Base-by-base conservation (phyloP, 2,329 filamentous ascomycete genomes). In the Aspergillus intermedius region DNA sequence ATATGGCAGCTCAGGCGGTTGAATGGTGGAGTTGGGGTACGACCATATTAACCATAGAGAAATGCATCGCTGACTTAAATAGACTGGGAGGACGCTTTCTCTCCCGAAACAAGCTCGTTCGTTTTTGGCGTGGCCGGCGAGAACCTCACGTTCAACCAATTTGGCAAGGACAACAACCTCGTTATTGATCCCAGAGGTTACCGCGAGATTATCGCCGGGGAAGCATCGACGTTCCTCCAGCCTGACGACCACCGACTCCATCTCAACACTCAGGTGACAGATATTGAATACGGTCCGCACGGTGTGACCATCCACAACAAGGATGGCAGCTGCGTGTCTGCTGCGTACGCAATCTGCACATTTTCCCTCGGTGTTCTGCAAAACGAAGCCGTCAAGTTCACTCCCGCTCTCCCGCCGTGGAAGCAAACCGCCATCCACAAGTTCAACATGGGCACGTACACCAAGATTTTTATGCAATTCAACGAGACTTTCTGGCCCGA, bases 401-500 rank as follows among this genome's bases (percentile, higher is more conserved):
- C 71, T 9, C 84, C 84, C 0, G 55, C 67, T 4, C 69, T 87
- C 0, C 84, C 84, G 0, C 63, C 64, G 2, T 87, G 83, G 84
- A 87, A 88, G 64, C 70, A 76, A 12, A 74, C 74, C 2, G 79
- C 81, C 0, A 84, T 87, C 45, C 75, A 79, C 3, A 80, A 77
- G 34, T 86, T 86, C 61, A 71, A 74, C 52, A 86, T 87, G 79
- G 84, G 80, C 5, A 86, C 82, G 0, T 88, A 87, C 66, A 87
- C 83, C 45, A 88, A 88, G 61, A 79, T 87, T 52, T 87, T 87
- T 66, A 69, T 84, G 51, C 83, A 86, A 53, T 87, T 87, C 65
- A 70, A 82, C 51, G 71, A 82, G 47, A 78, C 80, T 0, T 88
- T 87, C 65, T 87, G 84, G 84, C 75, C 77, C 56, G 59, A 66